These are phyloP conservation scores for Gautieria morchelliformis DNA, from an alignment of 768 basidiomycete species.

Conservation along the genomic window DNA sequence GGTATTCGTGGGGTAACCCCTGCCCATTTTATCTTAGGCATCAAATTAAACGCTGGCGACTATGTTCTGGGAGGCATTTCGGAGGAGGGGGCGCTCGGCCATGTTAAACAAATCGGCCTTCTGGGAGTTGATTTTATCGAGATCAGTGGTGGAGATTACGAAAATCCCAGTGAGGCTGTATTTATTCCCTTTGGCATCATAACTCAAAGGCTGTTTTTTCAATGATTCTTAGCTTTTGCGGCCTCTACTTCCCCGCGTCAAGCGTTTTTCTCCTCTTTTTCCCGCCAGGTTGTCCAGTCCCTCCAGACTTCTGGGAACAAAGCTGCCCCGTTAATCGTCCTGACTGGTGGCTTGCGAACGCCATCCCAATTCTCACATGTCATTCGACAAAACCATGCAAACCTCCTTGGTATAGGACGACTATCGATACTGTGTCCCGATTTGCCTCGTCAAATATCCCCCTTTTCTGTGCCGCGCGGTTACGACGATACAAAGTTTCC, in stretches of 20 bases:
- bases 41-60: conserved; percentile 78
- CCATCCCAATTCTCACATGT: conserved; percentile 45
- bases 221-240: conserved; percentile 18
- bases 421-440: conserved; percentile 53
- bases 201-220: not conserved
- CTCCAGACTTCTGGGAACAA: conserved; percentile 16
- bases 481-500: conserved; percentile 4
- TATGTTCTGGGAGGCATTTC: conserved; percentile 35
- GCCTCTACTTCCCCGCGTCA: conserved; percentile 37
- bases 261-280: conserved; percentile 64
- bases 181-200: not conserved
- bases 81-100: conserved; percentile 40
- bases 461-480: conserved; percentile 1
- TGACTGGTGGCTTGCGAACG: conserved; percentile 73
- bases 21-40: conserved; percentile 54
- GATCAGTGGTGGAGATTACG: conserved; percentile 82
- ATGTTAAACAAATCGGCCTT: conserved; percentile 48
- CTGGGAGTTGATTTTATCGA: conserved; percentile 83
- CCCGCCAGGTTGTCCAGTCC: conserved; percentile 36
- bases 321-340: conserved; percentile 50
- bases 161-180: conserved; percentile 50
- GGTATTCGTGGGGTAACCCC: conserved; percentile 48
- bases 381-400: conserved; percentile 45
- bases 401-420: conserved; percentile 73
- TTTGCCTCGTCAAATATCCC: conserved; percentile 30